Base-by-base conservation (phyloP, 352 stramenopile genomes). In the Pythium utonaiense region DNA sequence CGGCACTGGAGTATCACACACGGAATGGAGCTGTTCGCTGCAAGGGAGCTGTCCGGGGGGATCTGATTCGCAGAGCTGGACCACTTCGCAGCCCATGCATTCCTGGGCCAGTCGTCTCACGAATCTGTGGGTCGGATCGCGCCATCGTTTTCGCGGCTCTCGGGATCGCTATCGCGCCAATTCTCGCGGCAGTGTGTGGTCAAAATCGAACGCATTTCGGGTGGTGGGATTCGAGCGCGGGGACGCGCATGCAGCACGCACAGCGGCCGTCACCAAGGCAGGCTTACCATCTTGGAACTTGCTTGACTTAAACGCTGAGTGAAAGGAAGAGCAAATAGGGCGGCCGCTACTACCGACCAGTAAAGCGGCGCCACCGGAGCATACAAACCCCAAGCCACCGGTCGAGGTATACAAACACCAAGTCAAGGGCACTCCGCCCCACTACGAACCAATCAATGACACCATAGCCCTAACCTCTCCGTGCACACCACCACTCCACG, bases 261-360 rank as follows among this genome's bases (percentile, higher is more conserved):
- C 38, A 57, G 21, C 41, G 25, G 36, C 21, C 28, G 21, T 42
- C 40, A 50, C 40, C 49, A 50, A 45, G n/a, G 33, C 48, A 25
- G 22, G 53, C 79, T 74, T 89, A 91, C 81, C 81, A 91, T 91
- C 77, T 88, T 91, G 72, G 74, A 86, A 80, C 77, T 76, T 83
- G 81, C 82, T 87, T 64, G 79, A 91, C 79, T 91, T 88, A 82
- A 83, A 88, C 78, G 77, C 77, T 82, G 79, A 91, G 79, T 81
- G 75, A 80, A 88, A 89, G 79, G 81, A 91, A 88, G 80, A 82
- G 79, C 83, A 86, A 91, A 86, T 86, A 85, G 51, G 51, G 59
- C 58, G 53, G 40, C 40, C 40, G 40, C 40, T 25, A 47, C 47
- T 64, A 65, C 63, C 56, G 64, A 71, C 65, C 69, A 70, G 27